Conservation (phyloP, 176 grass and related monocot species). For the Avena insularis region DNA sequence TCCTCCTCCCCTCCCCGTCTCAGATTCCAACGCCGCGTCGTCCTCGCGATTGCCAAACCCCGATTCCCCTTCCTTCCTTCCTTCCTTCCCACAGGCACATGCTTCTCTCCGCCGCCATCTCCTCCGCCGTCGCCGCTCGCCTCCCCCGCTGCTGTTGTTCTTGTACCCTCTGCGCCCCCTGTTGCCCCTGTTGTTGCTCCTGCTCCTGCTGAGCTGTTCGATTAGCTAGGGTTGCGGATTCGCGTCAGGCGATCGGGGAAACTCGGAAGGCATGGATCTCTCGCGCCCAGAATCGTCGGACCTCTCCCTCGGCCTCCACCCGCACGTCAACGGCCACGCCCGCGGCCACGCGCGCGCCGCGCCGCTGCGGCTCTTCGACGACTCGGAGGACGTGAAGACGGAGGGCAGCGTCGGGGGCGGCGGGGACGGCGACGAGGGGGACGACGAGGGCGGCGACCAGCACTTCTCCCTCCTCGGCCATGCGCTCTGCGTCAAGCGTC, state of each 20-base stretch:
- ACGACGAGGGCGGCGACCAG: slow-evolving; percentile 40
- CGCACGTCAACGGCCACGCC: slow-evolving; percentile 34
- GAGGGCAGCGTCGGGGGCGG: slow-evolving; percentile 32
- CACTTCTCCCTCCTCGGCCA: slow-evolving; percentile 79
- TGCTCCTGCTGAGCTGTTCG: slow-evolving; percentile 3
- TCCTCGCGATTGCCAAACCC: too few relatives aligned
- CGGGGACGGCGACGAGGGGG: slow-evolving; percentile 36
- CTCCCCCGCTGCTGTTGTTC: background rate
- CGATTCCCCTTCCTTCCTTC: background rate
- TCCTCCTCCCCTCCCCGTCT: background rate
- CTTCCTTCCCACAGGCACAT: background rate
- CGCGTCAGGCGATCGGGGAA: background rate
- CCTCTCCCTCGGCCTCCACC: slow-evolving; percentile 81
- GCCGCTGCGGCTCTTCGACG: slow-evolving; percentile 53
- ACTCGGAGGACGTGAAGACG: slow-evolving; percentile 50
- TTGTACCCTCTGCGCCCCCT: background rate
- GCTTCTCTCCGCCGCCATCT: background rate
- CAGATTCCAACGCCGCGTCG: background rate
- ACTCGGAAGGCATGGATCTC: slow-evolving; percentile 55
- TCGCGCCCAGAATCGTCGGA: slow-evolving; percentile 47
- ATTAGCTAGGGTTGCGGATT: slow-evolving; percentile 45
- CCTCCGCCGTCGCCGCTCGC: slow-evolving; percentile 22
- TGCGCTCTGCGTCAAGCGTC: slow-evolving; percentile 84
- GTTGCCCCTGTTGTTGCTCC: background rate
- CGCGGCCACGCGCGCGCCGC: slow-evolving; percentile 35